Base-by-base conservation (phyloP, 768 basidiomycete genomes). In the Chalciporus pseudorubinellus region DNA sequence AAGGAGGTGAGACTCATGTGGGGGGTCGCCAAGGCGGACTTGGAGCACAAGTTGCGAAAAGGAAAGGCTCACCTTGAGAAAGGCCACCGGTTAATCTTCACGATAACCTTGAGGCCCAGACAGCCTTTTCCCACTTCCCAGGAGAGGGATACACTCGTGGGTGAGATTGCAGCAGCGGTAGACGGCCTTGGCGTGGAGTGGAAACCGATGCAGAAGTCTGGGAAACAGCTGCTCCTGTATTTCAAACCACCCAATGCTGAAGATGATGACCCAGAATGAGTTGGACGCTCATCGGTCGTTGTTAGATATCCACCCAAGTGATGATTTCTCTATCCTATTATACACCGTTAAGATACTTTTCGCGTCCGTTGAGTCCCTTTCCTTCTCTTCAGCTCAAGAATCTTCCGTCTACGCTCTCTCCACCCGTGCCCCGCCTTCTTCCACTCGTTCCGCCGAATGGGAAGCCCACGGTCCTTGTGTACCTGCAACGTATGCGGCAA, bases 1-100 rank as follows among this genome's bases (percentile, higher is more conserved):
- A 91, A 90, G 71, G 84, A 89, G 70, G 72, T 89, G 5, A 85
- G 87, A 68, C 61, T 92, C 41, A 81, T 83, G 12, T 92, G 89
- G 87, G 74, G 72, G 3, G 78, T 83, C 12, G 80, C 71, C 7
- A 56, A 64, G 26, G 79, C 75, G 7, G 91, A 93, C 59, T 59
- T 84, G 18, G 73, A 72, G 33, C 85, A 85, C 66, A 92, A 89
- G 65, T 52, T 92, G 29, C 73, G 70, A 47, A 84, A 83, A 65
- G 78, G 77, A 19, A 66, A 72, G 45, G 71, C 76, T 46, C 78
- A 85, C 34, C 67, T 93, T 48, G 78, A 77, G 58, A 81, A 81
- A 56, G 87, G 86, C 0, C 66, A 72, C 28, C 70, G 77, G 9
- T 79, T 91, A 50, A 74, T 79, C 48, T 58, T 93, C 22, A 69